Conservation (phyloP, 2,329 filamentous ascomycete genomes). For the Mollisiaceae sp. region DNA sequence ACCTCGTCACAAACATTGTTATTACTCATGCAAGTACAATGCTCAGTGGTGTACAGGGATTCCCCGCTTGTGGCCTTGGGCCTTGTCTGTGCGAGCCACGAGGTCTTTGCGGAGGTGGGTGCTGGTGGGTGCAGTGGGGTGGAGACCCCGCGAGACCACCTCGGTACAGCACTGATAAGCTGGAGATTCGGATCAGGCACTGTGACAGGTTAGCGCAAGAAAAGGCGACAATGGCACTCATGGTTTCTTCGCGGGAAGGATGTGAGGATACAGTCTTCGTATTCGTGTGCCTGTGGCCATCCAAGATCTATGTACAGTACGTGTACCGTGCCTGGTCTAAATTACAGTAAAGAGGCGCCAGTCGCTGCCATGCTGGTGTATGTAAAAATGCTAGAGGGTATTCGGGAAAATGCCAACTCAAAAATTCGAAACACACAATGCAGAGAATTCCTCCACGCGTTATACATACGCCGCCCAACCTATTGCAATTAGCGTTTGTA, state of each 20-base stretch:
- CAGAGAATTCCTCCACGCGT: background rate
- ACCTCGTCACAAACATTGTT: no score
- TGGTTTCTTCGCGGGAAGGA: no score
- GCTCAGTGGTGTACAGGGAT: background rate
- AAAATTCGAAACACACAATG: background rate
- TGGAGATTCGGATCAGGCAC: background rate
- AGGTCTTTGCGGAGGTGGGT: background rate
- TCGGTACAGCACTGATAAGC: constrained; percentile 14
- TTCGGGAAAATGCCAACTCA: background rate
- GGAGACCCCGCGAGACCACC: background rate
- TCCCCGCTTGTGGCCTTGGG: background rate
- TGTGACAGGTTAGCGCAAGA: constrained; percentile 1
- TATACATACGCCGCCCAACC: constrained; percentile 58
- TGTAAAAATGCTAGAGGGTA: constrained; percentile 1
- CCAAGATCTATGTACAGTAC: background rate
- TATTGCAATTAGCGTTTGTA: constrained; percentile 32
- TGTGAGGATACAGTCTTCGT: background rate
- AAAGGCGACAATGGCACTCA: background rate
- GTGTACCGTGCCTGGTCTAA: background rate
- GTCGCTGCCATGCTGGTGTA: background rate
- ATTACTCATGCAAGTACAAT: no score
- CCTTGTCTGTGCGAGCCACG: background rate
- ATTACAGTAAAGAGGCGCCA: background rate
- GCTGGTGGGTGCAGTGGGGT: background rate
- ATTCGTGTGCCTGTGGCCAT: background rate